These are phyloP conservation scores for Solanum sejunctum DNA, from an alignment of 257 asterid species.

Conservation along the genomic window DNA sequence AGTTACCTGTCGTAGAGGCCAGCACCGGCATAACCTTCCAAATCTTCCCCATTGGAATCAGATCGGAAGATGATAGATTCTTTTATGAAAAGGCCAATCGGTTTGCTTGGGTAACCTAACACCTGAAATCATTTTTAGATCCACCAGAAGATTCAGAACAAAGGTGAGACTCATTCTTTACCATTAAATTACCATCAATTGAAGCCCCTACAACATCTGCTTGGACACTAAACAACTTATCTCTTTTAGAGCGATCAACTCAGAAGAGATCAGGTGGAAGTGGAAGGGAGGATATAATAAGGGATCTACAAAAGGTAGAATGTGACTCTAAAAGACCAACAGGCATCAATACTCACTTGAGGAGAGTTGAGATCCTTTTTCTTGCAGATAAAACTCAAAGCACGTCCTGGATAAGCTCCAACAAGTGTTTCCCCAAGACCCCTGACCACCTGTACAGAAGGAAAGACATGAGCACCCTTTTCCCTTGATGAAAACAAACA, in stretches of 20 bases:
- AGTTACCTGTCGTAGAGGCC: conserved; percentile 93
- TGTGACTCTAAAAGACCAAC: not conserved
- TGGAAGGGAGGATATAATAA: not conserved
- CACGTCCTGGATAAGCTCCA: conserved; percentile 99
- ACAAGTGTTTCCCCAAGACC: conserved; percentile 99
- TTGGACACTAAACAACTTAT: not conserved
- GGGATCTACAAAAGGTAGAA: not conserved
- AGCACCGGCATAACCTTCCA: conserved; percentile 98
- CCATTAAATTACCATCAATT: not conserved
- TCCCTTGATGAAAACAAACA: not conserved
- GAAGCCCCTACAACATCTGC: not conserved
- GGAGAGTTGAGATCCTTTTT: conserved; percentile 73
- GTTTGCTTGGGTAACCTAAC: conserved; percentile 98
- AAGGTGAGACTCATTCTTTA: not conserved
- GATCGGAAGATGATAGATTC: conserved; percentile 88
- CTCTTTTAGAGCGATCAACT: not conserved
- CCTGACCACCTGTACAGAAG: conserved; percentile 68
- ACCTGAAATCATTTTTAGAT: conserved; percentile 34
- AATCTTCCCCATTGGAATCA: conserved; percentile 98
- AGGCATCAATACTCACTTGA: conserved; percentile 29
- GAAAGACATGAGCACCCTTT: not conserved
- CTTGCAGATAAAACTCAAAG: conserved; percentile 91
- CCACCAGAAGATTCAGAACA: not conserved
- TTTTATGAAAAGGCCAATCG: conserved; percentile 77
- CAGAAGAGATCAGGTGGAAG: not conserved